A percentile compares a stretch with the other conserved stretches of the same genome.
Evolutionary conservation across 768 basidiomycete species (phyloP).

Genomic region (Boletus sp.): DNA sequence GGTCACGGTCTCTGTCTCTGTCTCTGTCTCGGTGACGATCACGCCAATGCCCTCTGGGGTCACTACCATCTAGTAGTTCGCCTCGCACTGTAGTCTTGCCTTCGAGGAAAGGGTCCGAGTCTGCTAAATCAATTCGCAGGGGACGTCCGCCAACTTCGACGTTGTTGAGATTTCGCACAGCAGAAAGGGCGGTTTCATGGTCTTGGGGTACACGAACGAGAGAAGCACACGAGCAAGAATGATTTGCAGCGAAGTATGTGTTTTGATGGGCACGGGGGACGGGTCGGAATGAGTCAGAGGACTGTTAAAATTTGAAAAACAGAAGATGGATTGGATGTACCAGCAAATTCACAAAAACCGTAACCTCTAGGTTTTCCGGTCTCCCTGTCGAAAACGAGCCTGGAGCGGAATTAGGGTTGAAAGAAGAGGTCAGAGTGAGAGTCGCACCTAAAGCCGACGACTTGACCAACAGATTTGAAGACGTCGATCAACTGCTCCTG

Average conservation of each 20-base stretch:
- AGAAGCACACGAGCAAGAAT: conserved; percentile 11
- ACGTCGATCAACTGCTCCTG: conserved; percentile 83
- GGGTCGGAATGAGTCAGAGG: conserved; percentile 38
- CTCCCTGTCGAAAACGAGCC: conserved; percentile 85
- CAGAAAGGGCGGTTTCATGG: conserved; percentile 92
- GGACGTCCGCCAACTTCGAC: conserved; percentile 89
- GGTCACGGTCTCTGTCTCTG: conserved; percentile 50
- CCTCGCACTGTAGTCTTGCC: conserved; percentile 86
- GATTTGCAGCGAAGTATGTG: not conserved
- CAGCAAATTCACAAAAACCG: conserved; percentile 90
- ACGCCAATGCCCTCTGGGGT: conserved; percentile 36
- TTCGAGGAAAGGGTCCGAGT: conserved; percentile 89
- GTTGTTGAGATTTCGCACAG: conserved; percentile 94
- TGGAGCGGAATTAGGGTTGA: conserved; percentile 27
- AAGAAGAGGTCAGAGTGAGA: not conserved
- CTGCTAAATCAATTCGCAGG: conserved; percentile 90
- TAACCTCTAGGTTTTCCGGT: conserved; percentile 95
- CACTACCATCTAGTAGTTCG: conserved; percentile 69
- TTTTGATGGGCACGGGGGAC: conserved; percentile 7
- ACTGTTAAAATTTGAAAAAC: conserved; percentile 20
- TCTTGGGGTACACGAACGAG: conserved; percentile 45
- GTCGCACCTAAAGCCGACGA: conserved; percentile 77
- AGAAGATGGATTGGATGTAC: conserved; percentile 49
- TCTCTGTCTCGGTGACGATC: conserved; percentile 50
- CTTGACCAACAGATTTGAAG: conserved; percentile 85